phyloP scores from a whole-genome alignment of 2,329 filamentous ascomycete species.

The Tolypocladium inflatum region DNA sequence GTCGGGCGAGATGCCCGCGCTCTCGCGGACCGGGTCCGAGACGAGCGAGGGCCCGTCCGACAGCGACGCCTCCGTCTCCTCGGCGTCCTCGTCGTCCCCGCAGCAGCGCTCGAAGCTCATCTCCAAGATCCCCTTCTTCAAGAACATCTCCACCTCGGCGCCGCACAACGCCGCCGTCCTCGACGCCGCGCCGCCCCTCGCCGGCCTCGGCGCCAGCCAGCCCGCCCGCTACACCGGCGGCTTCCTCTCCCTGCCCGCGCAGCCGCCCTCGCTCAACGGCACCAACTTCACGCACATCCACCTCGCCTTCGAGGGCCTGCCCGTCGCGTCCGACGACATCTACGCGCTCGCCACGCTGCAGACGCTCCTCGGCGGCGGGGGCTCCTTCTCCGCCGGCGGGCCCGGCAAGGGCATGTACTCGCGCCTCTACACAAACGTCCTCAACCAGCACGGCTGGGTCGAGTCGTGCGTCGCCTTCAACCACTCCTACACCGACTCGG shows the following conservation, averaged over 20 bases:
- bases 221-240: constrained; percentile 87
- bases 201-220: constrained; percentile 45
- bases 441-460: constrained; percentile 97
- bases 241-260: constrained; percentile 74
- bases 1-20: constrained; percentile 25
- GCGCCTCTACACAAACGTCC: constrained; percentile 90
- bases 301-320: constrained; percentile 88
- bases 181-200: constrained; percentile 27
- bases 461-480: constrained; percentile 95
- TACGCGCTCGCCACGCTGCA: constrained; percentile 94
- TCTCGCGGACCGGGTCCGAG: constrained; percentile 50
- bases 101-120: constrained; percentile 55
- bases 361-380: constrained; percentile 89
- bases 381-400: constrained; percentile 92
- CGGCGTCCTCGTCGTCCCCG: constrained; percentile 18
- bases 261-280: constrained; percentile 68
- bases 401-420: constrained; percentile 99
- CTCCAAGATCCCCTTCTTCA: constrained; percentile 82
- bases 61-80: constrained; percentile 23
- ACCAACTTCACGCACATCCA: constrained; percentile 87
- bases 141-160: constrained; percentile 73
- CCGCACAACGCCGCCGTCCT: constrained; percentile 50
- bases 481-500: constrained; percentile 92
- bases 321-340: constrained; percentile 84
- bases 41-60: constrained; percentile 35